Conservation (phyloP, 331 rosid genomes). For the Phaseolus coccineus region DNA sequence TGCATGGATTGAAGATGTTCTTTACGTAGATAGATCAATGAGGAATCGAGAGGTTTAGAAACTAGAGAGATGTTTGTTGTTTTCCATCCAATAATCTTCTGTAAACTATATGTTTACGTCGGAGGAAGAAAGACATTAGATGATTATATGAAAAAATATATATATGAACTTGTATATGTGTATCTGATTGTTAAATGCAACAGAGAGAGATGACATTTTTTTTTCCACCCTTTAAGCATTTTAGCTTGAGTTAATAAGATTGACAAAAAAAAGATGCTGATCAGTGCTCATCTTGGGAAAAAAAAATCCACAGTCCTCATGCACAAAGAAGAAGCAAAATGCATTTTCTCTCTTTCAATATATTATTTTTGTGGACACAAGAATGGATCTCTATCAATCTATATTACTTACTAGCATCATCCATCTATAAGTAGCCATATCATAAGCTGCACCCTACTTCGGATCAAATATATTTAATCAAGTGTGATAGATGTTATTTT, state of each 20-base stretch:
- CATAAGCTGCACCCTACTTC: no score
- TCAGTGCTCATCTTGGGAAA: no score
- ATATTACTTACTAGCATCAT: no score
- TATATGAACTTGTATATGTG: conserved; percentile 30
- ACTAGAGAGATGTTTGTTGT: conserved; percentile 7
- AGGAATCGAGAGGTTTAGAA: conserved; percentile 60
- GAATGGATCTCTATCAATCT: no score
- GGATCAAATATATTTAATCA: no score
- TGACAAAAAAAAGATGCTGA: no score
- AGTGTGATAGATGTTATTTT: no score
- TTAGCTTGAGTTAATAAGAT: background rate
- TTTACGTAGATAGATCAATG: conserved; percentile 67
- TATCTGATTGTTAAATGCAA: conserved; percentile 31
- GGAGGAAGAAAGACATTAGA: conserved; percentile 12
- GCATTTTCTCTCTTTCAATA: no score
- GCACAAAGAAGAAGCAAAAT: no score
- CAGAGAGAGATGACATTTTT: conserved; percentile 1
- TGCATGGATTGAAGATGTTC: conserved; percentile 96
- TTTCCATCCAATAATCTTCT: conserved; percentile 17
- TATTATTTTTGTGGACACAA: no score
- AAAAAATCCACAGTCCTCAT: no score
- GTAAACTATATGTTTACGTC: background rate
- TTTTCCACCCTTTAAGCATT: conserved; percentile 31
- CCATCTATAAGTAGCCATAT: no score
- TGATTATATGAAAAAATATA: conserved; percentile 2